phyloP scores from a whole-genome alignment of 495 filamentous ascomycete species.

The Oleoguttula mirabilis region DNA sequence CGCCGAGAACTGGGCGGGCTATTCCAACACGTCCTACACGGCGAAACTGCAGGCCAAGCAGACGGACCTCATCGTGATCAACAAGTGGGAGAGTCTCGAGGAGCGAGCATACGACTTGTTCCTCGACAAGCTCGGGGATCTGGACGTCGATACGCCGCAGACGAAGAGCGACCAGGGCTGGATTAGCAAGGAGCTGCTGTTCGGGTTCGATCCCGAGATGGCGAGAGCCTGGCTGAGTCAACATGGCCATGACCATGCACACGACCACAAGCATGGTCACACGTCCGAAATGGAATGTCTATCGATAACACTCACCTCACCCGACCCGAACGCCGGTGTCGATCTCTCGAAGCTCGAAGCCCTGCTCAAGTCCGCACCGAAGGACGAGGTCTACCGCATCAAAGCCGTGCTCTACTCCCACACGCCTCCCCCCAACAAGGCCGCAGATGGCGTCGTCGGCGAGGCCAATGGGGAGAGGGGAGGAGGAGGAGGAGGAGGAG shows the following conservation, averaged over 20 bases:
- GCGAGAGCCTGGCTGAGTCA: conserved; percentile 44
- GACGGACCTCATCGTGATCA: conserved; percentile 87
- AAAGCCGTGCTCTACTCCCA: conserved; percentile 67
- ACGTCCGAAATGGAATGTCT: conserved; percentile 31
- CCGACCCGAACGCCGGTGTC: conserved; percentile 33
- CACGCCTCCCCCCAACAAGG: conserved; percentile 41
- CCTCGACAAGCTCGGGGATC: conserved; percentile 71
- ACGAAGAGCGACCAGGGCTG: conserved; percentile 68
- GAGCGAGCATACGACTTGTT: conserved; percentile 70
- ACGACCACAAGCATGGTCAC: conserved; percentile 67
- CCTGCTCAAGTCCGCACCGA: conserved; percentile 58
- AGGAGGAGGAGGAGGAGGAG: too few species aligned
- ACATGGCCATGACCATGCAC: conserved; percentile 26
- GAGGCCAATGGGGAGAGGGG: conserved; percentile 5
- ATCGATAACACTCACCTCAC: conserved; percentile 51
- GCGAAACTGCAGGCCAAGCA: conserved; percentile 45
- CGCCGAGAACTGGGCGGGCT: conserved; percentile 94
- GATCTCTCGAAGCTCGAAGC: conserved; percentile 52
- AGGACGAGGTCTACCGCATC: conserved; percentile 90
- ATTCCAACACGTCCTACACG: conserved; percentile 68
- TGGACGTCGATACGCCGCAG: conserved; percentile 68
- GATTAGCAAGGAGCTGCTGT: conserved; percentile 62
- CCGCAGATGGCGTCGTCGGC: conserved; percentile 40
- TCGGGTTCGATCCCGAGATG: conserved; percentile 76
- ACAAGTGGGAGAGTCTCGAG: conserved; percentile 76